A percentile compares a stretch with the other conserved stretches of the same genome.
These are phyloP conservation scores for Eucalyptus paniculata DNA, from an alignment of 345 rosid species.

Conservation along the genomic window DNA sequence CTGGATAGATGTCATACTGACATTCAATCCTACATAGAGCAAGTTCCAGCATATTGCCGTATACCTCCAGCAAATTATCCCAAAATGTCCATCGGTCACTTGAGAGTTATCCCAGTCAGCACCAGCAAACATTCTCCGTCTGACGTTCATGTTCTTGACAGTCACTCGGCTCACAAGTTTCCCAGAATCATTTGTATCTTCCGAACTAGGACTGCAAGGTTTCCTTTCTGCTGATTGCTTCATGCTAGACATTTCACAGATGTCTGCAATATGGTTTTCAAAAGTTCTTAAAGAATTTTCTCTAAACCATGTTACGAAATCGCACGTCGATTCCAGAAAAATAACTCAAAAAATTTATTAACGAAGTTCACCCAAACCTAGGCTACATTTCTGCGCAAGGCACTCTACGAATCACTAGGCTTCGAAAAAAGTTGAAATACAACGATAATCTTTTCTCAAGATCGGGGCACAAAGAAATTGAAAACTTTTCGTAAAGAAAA, in stretches of 20 bases:
- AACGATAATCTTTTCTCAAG: fast-evolving
- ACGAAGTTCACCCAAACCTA: no score
- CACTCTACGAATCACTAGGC: fast-evolving
- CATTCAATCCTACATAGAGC: conserved; percentile 47
- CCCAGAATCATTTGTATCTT: conserved; percentile 16
- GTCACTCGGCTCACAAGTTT: conserved; percentile 43
- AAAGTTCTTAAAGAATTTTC: conserved; percentile 36
- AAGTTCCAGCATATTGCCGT: conserved; percentile 53
- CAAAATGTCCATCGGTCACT: conserved; percentile 5
- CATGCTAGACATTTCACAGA: conserved; percentile 24
- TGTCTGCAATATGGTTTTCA: conserved; percentile 73
- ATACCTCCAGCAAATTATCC: conserved; percentile 35
- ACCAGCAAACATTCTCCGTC: conserved; percentile 82
- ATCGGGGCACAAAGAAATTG: no score
- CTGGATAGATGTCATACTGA: conserved; percentile 50
- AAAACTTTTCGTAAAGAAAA: no score
- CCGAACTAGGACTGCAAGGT: conserved; percentile 6
- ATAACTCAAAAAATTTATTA: no score
- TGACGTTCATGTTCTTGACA: conserved; percentile 44
- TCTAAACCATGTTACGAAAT: neutral
- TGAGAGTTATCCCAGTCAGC: conserved; percentile 54
- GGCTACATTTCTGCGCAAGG: fast-evolving
- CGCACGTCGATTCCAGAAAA: no score
- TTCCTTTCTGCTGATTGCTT: conserved; percentile 31
- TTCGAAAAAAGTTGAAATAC: no score